Percentiles rank a stretch among this genome's conserved stretches.
Evolutionary conservation across 352 stramenopile genomes (phyloP).

Genomic region (Globisporangium viniferum): DNA sequence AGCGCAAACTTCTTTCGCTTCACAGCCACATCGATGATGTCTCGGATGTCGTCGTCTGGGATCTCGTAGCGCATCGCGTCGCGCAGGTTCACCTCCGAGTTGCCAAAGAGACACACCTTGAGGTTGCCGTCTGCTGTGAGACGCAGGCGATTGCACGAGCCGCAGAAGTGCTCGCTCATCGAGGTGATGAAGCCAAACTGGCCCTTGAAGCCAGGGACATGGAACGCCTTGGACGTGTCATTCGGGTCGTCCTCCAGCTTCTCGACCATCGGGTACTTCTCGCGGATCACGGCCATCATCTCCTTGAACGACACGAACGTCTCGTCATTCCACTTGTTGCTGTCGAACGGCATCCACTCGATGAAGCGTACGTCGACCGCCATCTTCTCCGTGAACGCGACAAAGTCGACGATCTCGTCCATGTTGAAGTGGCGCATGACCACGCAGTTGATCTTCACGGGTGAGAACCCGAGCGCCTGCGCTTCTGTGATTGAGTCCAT

Average conservation of each 20-base stretch:
- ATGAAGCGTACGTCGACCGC: slow-evolving; percentile 97
- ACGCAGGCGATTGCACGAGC: slow-evolving; percentile 95
- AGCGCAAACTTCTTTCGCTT: slow-evolving; percentile 92
- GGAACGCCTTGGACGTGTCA: slow-evolving; percentile 96
- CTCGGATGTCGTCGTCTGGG: slow-evolving; percentile 78
- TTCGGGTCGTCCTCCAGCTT: slow-evolving; percentile 78
- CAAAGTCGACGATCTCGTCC: slow-evolving; percentile 94
- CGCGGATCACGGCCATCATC: slow-evolving; percentile 75
- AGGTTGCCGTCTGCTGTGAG: slow-evolving; percentile 95
- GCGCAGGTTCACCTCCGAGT: slow-evolving; percentile 90
- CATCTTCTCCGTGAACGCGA: slow-evolving; percentile 84
- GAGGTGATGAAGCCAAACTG: slow-evolving; percentile 96
- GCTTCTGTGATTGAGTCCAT: slow-evolving; percentile 81
- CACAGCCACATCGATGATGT: slow-evolving; percentile 89
- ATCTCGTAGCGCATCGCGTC: slow-evolving; percentile 87
- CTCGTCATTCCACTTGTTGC: slow-evolving; percentile 93
- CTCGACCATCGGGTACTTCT: slow-evolving; percentile 40
- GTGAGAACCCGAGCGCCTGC: slow-evolving; percentile 40
- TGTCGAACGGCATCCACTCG: slow-evolving; percentile 99
- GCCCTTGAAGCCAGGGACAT: slow-evolving; percentile 57
- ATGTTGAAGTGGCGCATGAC: slow-evolving; percentile 97
- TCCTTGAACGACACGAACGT: slow-evolving; percentile 94
- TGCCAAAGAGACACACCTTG: slow-evolving; percentile 97
- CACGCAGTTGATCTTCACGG: slow-evolving; percentile 97
- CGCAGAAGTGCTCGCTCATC: slow-evolving; percentile 98